These are phyloP conservation scores for Jimgerdemannia flammicorona DNA, from an alignment of 192 early-diverging fungal species.

Conservation along the genomic window DNA sequence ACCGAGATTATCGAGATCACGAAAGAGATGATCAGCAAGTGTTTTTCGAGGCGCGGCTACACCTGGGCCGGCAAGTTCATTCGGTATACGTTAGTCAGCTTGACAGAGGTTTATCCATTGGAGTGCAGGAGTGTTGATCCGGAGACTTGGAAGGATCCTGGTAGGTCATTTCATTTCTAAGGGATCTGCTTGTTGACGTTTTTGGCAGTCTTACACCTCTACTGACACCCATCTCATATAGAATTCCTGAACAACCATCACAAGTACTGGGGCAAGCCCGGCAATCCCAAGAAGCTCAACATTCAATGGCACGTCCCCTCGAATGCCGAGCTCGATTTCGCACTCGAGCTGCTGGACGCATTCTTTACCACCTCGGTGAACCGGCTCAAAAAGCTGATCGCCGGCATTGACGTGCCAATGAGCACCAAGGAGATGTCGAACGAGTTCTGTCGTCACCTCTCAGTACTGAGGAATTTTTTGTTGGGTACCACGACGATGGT, in stretches of 20 bases:
- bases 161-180: not conserved
- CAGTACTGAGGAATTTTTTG: slow-evolving; percentile 48
- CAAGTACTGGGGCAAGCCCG: slow-evolving; percentile 71
- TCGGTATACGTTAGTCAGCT: slow-evolving; percentile 34
- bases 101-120: slow-evolving; percentile 51
- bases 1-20: slow-evolving; percentile 43
- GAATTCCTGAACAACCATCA: slow-evolving; percentile 66
- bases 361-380: slow-evolving; percentile 43
- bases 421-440: slow-evolving; percentile 31
- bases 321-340: slow-evolving; percentile 62
- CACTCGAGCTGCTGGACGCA: slow-evolving; percentile 55
- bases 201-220: not conserved
- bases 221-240: slow-evolving; percentile 2
- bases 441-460: slow-evolving; percentile 49
- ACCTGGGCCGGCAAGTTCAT: slow-evolving; percentile 69
- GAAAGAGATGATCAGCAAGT: slow-evolving; percentile 45
- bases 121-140: slow-evolving; percentile 52
- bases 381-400: slow-evolving; percentile 40
- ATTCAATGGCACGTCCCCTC: slow-evolving; percentile 80
- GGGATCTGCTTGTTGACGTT: not conserved
- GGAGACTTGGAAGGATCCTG: slow-evolving; percentile 49
- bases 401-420: not conserved
- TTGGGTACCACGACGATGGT: slow-evolving; percentile 48
- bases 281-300: slow-evolving; percentile 45
- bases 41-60: slow-evolving; percentile 59